phyloP scores from a whole-genome alignment of 495 filamentous ascomycete genomes.

The Friedmanniomyces simplex region DNA sequence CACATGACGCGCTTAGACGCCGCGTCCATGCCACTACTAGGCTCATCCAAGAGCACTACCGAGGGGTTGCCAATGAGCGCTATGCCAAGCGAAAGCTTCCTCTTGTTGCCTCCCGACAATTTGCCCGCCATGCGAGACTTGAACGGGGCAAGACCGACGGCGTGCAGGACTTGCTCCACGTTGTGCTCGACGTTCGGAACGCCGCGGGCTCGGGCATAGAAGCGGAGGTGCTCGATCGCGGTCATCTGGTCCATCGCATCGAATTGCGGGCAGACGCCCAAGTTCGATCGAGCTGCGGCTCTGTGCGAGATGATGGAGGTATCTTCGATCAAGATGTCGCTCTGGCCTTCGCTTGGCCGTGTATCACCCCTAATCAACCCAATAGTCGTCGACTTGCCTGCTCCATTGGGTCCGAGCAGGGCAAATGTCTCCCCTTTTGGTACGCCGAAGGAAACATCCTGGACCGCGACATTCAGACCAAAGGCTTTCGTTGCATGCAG shows the following conservation, averaged over 20 bases:
- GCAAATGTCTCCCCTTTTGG: slow-evolving; percentile 71
- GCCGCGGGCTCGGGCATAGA: slow-evolving; percentile 64
- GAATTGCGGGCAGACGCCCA: slow-evolving; percentile 59
- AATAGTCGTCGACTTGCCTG: slow-evolving; percentile 80
- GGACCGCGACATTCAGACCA: slow-evolving; percentile 56
- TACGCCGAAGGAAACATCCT: slow-evolving; percentile 73
- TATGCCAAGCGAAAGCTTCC: slow-evolving; percentile 64
- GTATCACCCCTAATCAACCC: slow-evolving; percentile 77
- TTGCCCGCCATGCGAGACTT: slow-evolving; percentile 50
- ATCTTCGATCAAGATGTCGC: slow-evolving; percentile 64
- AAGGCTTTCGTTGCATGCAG: slow-evolving; percentile 69
- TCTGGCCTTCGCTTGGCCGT: slow-evolving; percentile 43
- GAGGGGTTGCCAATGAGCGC: slow-evolving; percentile 67
- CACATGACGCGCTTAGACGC: slow-evolving; percentile 68
- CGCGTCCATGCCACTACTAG: slow-evolving; percentile 59
- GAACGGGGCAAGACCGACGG: slow-evolving; percentile 42
- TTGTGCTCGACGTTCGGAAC: slow-evolving; percentile 54
- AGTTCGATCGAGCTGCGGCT: slow-evolving; percentile 52
- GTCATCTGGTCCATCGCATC: slow-evolving; percentile 58
- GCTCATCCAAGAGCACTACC: slow-evolving; percentile 63
- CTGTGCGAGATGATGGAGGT: slow-evolving; percentile 55
- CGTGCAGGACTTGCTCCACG: slow-evolving; percentile 35
- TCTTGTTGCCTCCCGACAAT: slow-evolving; percentile 63
- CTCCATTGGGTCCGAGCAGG: slow-evolving; percentile 73
- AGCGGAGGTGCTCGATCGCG: slow-evolving; percentile 56